These are phyloP conservation scores for Marchantia polymorpha DNA, from an alignment of 225 moss, liverwort and hornwort genomes.

Conservation along the genomic window DNA sequence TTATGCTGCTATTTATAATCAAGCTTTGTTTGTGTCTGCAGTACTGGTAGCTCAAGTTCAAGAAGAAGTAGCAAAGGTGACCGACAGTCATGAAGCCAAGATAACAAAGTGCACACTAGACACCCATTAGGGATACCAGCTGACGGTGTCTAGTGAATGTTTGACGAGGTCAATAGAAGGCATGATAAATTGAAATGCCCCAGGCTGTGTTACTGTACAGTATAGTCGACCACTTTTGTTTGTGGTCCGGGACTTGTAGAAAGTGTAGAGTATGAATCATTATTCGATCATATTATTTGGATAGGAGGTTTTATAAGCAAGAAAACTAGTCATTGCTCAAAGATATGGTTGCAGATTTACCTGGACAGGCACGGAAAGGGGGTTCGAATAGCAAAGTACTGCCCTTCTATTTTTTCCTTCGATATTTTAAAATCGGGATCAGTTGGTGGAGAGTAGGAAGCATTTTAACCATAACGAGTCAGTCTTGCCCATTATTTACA, in stretches of 20 bases:
- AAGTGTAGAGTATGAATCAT: slow-evolving; percentile 49
- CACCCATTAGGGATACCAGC: slow-evolving; percentile 26
- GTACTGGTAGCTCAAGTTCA: slow-evolving; percentile 35
- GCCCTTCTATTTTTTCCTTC: slow-evolving; percentile 14
- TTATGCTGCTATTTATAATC: neutral
- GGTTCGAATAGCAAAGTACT: slow-evolving; percentile 4
- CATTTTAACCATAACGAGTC: neutral
- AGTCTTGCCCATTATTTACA: neutral
- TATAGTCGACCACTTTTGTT: slow-evolving; percentile 36
- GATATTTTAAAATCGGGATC: slow-evolving; percentile 2
- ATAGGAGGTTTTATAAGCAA: slow-evolving; percentile 17
- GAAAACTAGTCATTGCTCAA: slow-evolving; percentile 4
- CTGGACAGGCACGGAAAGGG: slow-evolving; percentile 13
- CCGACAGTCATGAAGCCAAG: slow-evolving; percentile 26
- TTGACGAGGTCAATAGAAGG: slow-evolving; percentile 11
- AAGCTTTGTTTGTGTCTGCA: slow-evolving; percentile 22
- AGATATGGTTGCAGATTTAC: slow-evolving; percentile 19
- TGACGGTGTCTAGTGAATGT: slow-evolving; percentile 16
- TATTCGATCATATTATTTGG: slow-evolving; percentile 32
- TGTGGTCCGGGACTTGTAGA: slow-evolving; percentile 57
- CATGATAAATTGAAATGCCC: slow-evolving; percentile 15
- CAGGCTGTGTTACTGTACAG: slow-evolving; percentile 42
- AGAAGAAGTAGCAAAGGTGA: slow-evolving; percentile 26
- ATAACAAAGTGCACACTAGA: slow-evolving; percentile 13
- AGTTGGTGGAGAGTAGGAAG: slow-evolving; percentile 15